Base-by-base conservation (phyloP, 371 early-diverging fungal genomes). In the Fennellomyces sp. region DNA sequence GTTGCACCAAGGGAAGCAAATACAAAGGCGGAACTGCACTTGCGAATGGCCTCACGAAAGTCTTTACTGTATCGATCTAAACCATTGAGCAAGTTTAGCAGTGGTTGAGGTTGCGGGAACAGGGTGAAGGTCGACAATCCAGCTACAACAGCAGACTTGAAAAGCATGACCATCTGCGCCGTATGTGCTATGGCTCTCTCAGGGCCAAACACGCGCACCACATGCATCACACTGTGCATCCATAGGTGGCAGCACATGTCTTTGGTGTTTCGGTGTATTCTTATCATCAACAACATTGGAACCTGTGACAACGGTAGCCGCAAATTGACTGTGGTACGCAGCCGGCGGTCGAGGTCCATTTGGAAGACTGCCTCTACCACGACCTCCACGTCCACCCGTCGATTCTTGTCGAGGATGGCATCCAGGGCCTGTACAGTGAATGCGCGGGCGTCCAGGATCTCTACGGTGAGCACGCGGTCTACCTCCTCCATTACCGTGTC, bases 1-100 rank as follows among this genome's bases (percentile, higher is more conserved):
- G 51, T 17, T 19, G 26, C 65, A 11, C 56, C 65, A 15, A 65
- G 52, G 1, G 60, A 65, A n/a, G 60, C 42, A 50, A 66, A 61
- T 19, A 53, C 56, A 26, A 61, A 47, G 7, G 48, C 58, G n/a
- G 36, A 13, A 27, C 62, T 66, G 55, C 53, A 65, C 45, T 31
- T 54, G 13, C 61, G 51, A 25, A 57, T 60, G 5, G 42, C 29
- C 4, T 56, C 4, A 15, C 60, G 45, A 57, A 65, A 65, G 4
- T 25, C 21, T 31, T 2, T 55, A 28, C 31, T 39, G 13, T 25
- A 12, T 19, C 19, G 21, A 47, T 30, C 19, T 6, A 19, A n/a
- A 8, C 25, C 31, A 12, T 21, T 48, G 17, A 58, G 35, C 29
- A 58, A 33, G 12, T 5, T 2, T 15, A n/a, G 30, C 38, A 58